phyloP scores from a whole-genome alignment of 192 early-diverging fungal genomes.

The Linnemannia hyalina region DNA sequence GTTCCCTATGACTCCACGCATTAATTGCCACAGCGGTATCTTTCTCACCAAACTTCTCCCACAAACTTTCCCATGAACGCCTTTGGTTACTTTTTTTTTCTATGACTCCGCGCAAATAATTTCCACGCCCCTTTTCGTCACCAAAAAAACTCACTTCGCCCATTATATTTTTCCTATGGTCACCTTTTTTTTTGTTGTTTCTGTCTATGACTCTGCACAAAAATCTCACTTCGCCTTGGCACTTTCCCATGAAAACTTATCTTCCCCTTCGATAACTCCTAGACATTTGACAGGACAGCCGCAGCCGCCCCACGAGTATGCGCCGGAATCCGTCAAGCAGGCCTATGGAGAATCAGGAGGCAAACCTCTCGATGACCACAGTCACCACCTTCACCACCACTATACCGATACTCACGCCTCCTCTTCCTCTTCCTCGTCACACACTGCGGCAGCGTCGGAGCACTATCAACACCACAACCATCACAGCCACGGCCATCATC shows the following conservation, averaged over 20 bases:
- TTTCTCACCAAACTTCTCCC: too few relatives aligned
- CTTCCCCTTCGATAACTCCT: background rate
- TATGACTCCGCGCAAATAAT: background rate
- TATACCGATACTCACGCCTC: background rate
- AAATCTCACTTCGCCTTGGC: background rate
- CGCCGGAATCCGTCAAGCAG: constrained; percentile 9
- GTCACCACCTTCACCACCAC: background rate
- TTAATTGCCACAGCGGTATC: too few relatives aligned
- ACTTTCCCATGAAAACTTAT: background rate
- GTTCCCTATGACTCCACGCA: background rate
- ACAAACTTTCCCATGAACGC: too few relatives aligned
- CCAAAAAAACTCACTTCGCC: background rate
- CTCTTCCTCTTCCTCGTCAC: background rate
- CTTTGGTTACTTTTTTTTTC: background rate
- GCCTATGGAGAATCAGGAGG: background rate
- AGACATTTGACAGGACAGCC: constrained; percentile 52
- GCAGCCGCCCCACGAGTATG: constrained; percentile 24
- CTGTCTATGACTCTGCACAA: background rate
- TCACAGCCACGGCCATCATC: background rate
- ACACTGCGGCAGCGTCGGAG: background rate
- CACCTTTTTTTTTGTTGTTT: background rate
- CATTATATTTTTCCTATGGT: too few relatives aligned
- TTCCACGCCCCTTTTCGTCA: background rate
- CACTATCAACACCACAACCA: background rate
- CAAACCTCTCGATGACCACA: background rate